Conservation (phyloP, 257 asterid species). For the Solanum rostratum region DNA sequence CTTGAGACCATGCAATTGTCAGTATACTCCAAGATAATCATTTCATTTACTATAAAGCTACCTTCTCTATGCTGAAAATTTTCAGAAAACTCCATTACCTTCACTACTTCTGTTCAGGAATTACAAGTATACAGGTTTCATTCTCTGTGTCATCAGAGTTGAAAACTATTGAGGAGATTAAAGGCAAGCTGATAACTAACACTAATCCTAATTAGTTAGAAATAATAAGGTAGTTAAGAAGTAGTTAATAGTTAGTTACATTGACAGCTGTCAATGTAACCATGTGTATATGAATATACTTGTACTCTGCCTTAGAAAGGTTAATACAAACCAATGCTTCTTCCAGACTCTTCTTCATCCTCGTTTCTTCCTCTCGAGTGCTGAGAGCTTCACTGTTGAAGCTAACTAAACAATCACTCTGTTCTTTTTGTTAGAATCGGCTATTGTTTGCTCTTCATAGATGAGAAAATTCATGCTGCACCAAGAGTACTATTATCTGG, state of each 20-base stretch:
- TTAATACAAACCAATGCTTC: too few relatives aligned
- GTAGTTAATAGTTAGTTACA: too few relatives aligned
- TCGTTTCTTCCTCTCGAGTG: too few relatives aligned
- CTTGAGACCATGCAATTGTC: not conserved
- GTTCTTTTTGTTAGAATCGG: not conserved
- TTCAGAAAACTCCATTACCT: not conserved
- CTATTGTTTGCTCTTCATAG: not conserved
- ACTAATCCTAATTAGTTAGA: too few relatives aligned
- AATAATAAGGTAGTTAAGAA: too few relatives aligned
- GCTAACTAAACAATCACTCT: not conserved
- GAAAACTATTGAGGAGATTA: too few relatives aligned
- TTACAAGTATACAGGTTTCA: not conserved
- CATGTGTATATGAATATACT: too few relatives aligned
- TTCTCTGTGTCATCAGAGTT: not conserved
- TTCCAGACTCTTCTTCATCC: too few relatives aligned
- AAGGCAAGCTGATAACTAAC: too few relatives aligned
- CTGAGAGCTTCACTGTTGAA: too few relatives aligned
- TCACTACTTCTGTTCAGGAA: not conserved
- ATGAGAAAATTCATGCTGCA: not conserved
- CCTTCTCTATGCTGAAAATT: not conserved
- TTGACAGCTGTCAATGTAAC: too few relatives aligned
- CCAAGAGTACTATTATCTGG: not conserved
- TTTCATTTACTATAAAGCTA: not conserved
- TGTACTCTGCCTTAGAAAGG: too few relatives aligned
- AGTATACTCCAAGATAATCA: not conserved